phyloP scores from a whole-genome alignment of 257 asterid genomes.

The Solanum bulbocastanum region DNA sequence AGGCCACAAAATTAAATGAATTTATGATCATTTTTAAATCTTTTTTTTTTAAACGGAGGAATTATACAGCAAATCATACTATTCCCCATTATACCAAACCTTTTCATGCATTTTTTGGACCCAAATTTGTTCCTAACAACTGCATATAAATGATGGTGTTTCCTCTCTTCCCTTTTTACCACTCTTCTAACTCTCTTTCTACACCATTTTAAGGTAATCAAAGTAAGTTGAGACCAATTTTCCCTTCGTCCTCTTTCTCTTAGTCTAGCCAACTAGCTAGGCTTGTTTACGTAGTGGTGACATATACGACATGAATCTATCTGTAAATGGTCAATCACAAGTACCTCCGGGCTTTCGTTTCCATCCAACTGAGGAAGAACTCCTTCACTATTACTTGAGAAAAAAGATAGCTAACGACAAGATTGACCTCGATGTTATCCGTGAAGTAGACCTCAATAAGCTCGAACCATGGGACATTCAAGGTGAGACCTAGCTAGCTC shows the following conservation, averaged over 20 bases:
- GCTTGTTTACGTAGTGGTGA: neutral
- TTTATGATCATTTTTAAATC: no score
- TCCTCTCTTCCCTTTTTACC: conserved; percentile 23
- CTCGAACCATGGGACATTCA: conserved; percentile 97
- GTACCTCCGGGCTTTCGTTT: conserved; percentile 92
- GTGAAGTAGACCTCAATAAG: conserved; percentile 84
- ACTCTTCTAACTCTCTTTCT: neutral
- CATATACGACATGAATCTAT: conserved; percentile 37
- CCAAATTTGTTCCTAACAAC: conserved; percentile 11
- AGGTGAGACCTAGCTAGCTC: conserved; percentile 23
- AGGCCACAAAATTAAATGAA: no score
- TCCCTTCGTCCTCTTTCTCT: neutral
- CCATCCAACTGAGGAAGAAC: conserved; percentile 94
- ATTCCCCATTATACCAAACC: conserved; percentile 29
- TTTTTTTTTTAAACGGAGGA: no score
- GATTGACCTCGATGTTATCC: conserved; percentile 79
- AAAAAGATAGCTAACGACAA: conserved; percentile 58
- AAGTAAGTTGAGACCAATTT: neutral
- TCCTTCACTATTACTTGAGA: conserved; percentile 70
- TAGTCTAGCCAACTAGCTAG: neutral
- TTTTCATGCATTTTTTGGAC: conserved; percentile 40
- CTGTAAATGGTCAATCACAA: conserved; percentile 68
- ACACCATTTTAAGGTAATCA: neutral
- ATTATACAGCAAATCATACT: neutral
- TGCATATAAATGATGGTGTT: conserved; percentile 38